phyloP scores from a whole-genome alignment of 768 basidiomycete genomes.

The Cystofilobasidium bisporidii region DNA sequence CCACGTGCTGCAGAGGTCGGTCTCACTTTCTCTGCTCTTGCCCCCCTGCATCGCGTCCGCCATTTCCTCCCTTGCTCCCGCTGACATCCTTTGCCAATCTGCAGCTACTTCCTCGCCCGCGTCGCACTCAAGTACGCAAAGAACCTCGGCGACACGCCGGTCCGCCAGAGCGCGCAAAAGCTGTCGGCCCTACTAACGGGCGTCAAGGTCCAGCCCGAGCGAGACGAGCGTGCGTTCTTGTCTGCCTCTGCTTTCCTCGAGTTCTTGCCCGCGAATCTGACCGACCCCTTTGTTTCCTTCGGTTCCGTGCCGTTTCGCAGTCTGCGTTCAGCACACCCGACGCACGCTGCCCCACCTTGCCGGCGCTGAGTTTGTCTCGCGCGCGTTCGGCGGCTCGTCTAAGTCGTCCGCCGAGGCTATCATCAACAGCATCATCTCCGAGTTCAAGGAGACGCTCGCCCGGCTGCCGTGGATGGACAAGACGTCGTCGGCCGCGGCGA shows the following conservation, averaged over 20 bases:
- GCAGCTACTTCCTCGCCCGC: conserved; percentile 77
- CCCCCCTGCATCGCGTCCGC: neutral
- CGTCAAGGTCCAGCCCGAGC: conserved; percentile 71
- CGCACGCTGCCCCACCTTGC: conserved; percentile 14
- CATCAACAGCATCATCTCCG: conserved; percentile 65
- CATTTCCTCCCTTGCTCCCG: conserved; percentile 41
- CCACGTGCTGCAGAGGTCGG: conserved; percentile 43
- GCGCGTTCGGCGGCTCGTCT: conserved; percentile 50
- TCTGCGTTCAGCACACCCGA: conserved; percentile 12
- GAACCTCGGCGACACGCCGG: conserved; percentile 63
- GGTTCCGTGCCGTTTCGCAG: neutral
- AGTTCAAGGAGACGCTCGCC: conserved; percentile 69
- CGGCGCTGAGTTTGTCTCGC: conserved; percentile 27
- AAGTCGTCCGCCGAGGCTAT: conserved; percentile 66
- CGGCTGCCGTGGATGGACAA: conserved; percentile 86
- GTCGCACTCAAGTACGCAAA: conserved; percentile 56
- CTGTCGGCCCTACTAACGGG: conserved; percentile 68
- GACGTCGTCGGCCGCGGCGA: conserved; percentile 66
- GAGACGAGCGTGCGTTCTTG: conserved; percentile 48
- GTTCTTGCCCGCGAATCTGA: too few species aligned
- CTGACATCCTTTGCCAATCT: too few species aligned
- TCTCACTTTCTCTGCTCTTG: too few species aligned
- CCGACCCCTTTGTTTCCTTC: too few species aligned
- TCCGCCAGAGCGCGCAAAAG: conserved; percentile 63
- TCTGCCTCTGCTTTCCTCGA: too few species aligned